Evolutionary conservation across 179 eudicot species (phyloP).

Genomic region (Drosera spatulata): DNA sequence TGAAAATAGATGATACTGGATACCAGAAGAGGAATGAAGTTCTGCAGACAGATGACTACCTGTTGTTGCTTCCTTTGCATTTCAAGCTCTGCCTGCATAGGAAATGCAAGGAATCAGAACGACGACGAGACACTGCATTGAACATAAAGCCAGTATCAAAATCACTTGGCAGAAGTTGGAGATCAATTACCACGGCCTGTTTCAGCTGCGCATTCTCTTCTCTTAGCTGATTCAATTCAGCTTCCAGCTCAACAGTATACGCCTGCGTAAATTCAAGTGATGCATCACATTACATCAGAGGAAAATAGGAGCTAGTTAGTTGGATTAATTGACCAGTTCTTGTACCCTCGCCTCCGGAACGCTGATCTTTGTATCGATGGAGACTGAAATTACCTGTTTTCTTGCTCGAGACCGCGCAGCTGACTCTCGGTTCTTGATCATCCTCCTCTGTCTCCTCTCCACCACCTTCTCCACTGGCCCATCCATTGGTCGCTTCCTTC

Average conservation of each 20-base stretch:
- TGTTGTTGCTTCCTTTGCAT: slow-evolving; percentile 44
- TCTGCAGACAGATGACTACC: no score
- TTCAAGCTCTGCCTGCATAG: slow-evolving; percentile 47
- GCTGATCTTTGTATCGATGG: no score
- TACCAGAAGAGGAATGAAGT: no score
- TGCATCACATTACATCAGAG: not conserved
- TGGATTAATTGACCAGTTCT: no score
- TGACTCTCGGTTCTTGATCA: slow-evolving; percentile 12
- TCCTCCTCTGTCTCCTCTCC: slow-evolving; percentile 58
- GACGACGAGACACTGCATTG: not conserved
- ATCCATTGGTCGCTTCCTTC: slow-evolving; percentile 56
- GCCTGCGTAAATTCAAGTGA: slow-evolving; percentile 31
- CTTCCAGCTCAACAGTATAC: slow-evolving; percentile 81
- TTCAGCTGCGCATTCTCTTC: slow-evolving; percentile 71
- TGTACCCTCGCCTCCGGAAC: no score
- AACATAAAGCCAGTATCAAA: not conserved
- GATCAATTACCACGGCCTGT: slow-evolving; percentile 49
- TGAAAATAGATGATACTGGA: no score
- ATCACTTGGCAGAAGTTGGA: not conserved
- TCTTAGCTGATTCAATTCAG: slow-evolving; percentile 68
- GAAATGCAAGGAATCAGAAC: not conserved
- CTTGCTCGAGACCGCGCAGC: slow-evolving; percentile 95
- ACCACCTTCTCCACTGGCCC: slow-evolving; percentile 81
- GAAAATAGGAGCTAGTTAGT: no score
- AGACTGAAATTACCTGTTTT: slow-evolving; percentile 39